These are phyloP conservation scores for Schizophyllum commune DNA, from an alignment of 1,284 basidiomycete species.

Conservation along the genomic window DNA sequence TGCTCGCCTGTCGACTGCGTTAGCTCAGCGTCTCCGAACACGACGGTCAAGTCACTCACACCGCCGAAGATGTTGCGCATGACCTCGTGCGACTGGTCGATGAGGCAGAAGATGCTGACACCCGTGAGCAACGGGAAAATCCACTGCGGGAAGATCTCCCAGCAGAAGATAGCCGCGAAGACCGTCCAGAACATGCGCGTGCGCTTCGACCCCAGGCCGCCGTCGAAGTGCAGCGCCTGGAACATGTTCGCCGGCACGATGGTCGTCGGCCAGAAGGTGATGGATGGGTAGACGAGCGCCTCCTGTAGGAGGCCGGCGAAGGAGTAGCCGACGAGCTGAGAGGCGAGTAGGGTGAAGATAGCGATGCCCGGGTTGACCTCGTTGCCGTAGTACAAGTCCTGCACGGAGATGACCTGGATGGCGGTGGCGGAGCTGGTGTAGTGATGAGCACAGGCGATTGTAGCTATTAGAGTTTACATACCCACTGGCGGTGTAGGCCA, in stretches of 20 bases:
- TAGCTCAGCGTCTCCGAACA: neutral
- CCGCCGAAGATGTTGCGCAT: slow-evolving; percentile 8
- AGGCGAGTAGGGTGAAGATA: slow-evolving; percentile 25
- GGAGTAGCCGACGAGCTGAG: slow-evolving; percentile 25
- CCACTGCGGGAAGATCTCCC: slow-evolving; percentile 14
- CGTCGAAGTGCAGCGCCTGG: slow-evolving; percentile 45
- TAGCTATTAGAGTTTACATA: neutral
- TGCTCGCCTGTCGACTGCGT: slow-evolving; percentile 2
- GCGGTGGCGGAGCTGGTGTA: slow-evolving; percentile 29
- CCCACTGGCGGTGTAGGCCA: slow-evolving; percentile 38
- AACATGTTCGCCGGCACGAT: slow-evolving; percentile 53
- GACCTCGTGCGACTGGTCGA: slow-evolving; percentile 1
- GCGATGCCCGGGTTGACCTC: slow-evolving; percentile 25
- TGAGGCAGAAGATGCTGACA: slow-evolving; percentile 11
- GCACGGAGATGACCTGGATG: slow-evolving; percentile 29
- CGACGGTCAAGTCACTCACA: slow-evolving; percentile 8
- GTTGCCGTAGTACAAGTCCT: slow-evolving; percentile 32
- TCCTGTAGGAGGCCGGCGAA: slow-evolving; percentile 12
- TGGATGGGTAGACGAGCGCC: slow-evolving; percentile 54
- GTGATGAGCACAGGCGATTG: neutral
- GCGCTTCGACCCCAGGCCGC: slow-evolving; percentile 11
- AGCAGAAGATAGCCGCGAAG: slow-evolving; percentile 12
- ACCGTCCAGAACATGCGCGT: slow-evolving; percentile 13
- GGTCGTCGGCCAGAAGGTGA: slow-evolving; percentile 50
- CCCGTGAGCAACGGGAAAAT: slow-evolving; percentile 14